Evolutionary conservation across 2,329 filamentous ascomycete genomes (phyloP).

Genomic region (Macrophomina tecta): DNA sequence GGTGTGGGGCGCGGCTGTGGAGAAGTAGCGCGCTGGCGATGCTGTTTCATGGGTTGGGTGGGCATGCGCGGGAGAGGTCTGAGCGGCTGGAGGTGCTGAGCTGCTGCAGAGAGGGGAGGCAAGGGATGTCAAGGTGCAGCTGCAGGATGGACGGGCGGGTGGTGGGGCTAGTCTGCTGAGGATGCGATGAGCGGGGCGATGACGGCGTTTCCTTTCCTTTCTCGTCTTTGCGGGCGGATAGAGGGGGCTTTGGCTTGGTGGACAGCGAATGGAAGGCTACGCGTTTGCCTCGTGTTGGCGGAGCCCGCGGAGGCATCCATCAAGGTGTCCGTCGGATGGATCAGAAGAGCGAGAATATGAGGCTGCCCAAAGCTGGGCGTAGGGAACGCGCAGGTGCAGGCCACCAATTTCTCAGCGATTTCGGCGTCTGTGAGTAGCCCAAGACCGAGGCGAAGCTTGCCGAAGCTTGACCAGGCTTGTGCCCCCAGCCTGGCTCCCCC

Average conservation of each 20-base stretch:
- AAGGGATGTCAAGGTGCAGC: slow-evolving; percentile 21
- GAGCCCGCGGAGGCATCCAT: background rate
- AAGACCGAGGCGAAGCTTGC: slow-evolving; percentile 10
- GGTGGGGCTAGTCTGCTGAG: background rate
- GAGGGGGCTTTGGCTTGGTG: background rate
- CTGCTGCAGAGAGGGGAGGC: slow-evolving; percentile 14
- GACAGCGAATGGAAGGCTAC: background rate
- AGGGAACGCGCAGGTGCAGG: background rate
- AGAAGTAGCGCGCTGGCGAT: slow-evolving; percentile 47
- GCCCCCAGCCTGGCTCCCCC: background rate
- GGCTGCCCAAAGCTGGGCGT: no score
- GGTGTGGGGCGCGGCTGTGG: slow-evolving; percentile 39
- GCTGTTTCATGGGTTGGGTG: slow-evolving; percentile 46
- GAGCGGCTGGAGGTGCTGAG: slow-evolving; percentile 18
- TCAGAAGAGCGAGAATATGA: no score
- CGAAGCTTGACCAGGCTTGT: slow-evolving; percentile 18
- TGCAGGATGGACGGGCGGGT: background rate
- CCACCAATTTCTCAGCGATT: background rate
- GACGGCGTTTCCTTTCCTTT: background rate
- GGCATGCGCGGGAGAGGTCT: slow-evolving; percentile 17
- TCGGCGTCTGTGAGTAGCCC: background rate
- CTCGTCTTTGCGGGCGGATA: no score
- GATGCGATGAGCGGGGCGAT: background rate
- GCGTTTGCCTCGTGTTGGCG: background rate
- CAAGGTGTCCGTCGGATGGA: background rate